These are phyloP conservation scores for Cystofilobasidium macerans DNA, from an alignment of 768 basidiomycete genomes.

Conservation along the genomic window DNA sequence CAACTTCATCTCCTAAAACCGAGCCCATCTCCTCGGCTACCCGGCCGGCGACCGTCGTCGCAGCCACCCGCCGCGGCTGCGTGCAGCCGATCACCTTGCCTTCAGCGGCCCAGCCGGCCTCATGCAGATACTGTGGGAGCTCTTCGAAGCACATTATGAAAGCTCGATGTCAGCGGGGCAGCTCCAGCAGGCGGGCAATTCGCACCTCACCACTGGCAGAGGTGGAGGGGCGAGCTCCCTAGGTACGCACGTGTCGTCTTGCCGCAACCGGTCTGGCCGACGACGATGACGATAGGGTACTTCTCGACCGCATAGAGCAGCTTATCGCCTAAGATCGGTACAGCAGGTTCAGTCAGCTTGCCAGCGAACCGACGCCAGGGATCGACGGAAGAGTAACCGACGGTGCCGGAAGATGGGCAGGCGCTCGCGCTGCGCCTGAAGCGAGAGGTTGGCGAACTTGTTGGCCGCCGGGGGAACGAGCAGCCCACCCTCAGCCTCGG, in stretches of 20 bases:
- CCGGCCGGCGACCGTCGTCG: constrained; percentile 81
- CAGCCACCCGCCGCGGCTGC: constrained; percentile 84
- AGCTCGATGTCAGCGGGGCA: constrained; percentile 25
- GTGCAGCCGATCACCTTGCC: constrained; percentile 84
- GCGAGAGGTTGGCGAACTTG: constrained; percentile 44
- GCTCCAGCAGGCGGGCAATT: constrained; percentile 1
- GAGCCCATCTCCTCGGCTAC: constrained; percentile 88
- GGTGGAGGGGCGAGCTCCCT: not conserved
- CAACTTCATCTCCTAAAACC: constrained; percentile 74
- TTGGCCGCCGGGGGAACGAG: constrained; percentile 54
- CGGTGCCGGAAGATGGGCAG: constrained; percentile 88
- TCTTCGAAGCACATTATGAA: constrained; percentile 52
- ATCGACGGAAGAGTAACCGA: constrained; percentile 36
- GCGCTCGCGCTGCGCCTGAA: constrained; percentile 65
- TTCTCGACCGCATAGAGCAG: constrained; percentile 75
- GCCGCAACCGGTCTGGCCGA: constrained; percentile 88
- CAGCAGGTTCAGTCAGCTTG: constrained; percentile 4
- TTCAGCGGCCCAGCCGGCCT: constrained; percentile 80
- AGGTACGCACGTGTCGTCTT: constrained; percentile 80
- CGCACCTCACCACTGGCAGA: not conserved
- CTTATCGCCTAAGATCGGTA: constrained; percentile 50
- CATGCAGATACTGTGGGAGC: constrained; percentile 85
- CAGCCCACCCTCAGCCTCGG: constrained; percentile 62
- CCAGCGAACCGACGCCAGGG: not conserved
- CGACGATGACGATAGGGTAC: constrained; percentile 71